A percentile compares a stretch with the other conserved stretches of the same genome.
Evolutionary conservation across 2,329 filamentous ascomycete genomes (phyloP).

Genomic region (Dryadomyces quercus-mongolicae): DNA sequence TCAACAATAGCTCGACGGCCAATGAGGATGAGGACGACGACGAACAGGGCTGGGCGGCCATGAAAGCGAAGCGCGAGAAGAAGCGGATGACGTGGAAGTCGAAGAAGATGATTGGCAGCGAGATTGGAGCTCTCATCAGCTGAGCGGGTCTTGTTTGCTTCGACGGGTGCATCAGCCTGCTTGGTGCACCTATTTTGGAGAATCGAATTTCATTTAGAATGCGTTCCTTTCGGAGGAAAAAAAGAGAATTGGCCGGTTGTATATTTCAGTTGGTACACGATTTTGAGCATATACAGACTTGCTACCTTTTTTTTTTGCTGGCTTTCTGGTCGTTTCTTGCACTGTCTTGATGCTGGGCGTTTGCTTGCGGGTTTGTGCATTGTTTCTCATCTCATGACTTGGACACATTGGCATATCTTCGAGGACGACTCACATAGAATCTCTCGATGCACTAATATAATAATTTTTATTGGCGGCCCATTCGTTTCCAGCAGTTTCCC

Average conservation of each 20-base stretch:
- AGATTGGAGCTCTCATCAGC: constrained; percentile 4
- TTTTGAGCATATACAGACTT: neutral
- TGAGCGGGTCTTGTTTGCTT: neutral
- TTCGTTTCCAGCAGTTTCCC: too few species aligned
- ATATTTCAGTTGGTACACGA: neutral
- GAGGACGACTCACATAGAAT: constrained; percentile 9
- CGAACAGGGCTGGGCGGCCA: constrained; percentile 57
- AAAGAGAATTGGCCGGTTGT: neutral
- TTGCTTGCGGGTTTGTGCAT: neutral
- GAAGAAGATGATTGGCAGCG: constrained; percentile 33
- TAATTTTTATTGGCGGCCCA: neutral
- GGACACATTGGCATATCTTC: constrained; percentile 1
- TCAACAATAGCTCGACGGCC: constrained; percentile 26
- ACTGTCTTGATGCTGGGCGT: neutral
- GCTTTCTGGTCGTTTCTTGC: neutral
- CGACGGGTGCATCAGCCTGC: neutral
- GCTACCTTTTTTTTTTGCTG: neutral
- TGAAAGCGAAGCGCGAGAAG: constrained; percentile 57
- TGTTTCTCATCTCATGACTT: neutral
- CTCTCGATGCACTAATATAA: constrained; percentile 6
- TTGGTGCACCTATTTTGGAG: neutral
- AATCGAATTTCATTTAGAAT: neutral
- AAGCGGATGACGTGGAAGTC: constrained; percentile 54
- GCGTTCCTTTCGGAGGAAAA: neutral
- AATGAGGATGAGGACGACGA: constrained; percentile 49